Evolutionary conservation across 495 filamentous ascomycete species (phyloP), one percentile per base, ranked within the genome.

Genomic region (Hypoxylon subgilvum): DNA sequence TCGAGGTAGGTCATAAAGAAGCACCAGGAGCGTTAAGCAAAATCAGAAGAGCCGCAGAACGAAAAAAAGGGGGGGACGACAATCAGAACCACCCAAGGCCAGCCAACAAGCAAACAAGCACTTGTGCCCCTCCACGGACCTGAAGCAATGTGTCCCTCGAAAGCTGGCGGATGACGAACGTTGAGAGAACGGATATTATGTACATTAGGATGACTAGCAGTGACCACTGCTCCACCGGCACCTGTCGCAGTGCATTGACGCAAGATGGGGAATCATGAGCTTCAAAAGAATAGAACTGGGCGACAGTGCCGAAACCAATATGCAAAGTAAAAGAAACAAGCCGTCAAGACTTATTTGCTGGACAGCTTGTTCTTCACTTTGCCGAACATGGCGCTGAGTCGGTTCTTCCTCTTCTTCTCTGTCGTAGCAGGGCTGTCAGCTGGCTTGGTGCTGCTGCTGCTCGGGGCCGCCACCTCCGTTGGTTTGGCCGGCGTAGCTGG

Each of bases 361-460:
- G 67, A 56, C 22, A 86, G 63, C 72, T 78, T 86, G 44, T 77
- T 76, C 77, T 84, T 86, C 38, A 88, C 45, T 68, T 78, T 82
- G 59, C 74, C 77, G 49, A 87, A 79, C 53, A 88, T 72, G 57
- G 78, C 74, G 45, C 71, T 79, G 48, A 85, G 63, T 66, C 85
- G 81, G 70, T 81, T 78, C 77, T 81, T 86, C 79, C 81, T 83
- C 70, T 81, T 80, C 65, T 70, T 75, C 49, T 78, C 72, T n/a
- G 65, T 53, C 10, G 72, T 57, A 10, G 68, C 53, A 14, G 74
- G 30, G 47, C 54, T 59, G 31, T 70, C 64, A 14, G 64, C 56
- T 12, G 70, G 48, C 46, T 72, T 71, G 69, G 70, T 52, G 68
- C 76, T 50, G 54, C 61, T 43, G 63, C 66, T 14, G 52, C n/a